These are phyloP conservation scores for Ambrosiella xylebori DNA, from an alignment of 2,329 filamentous ascomycete species.

Conservation along the genomic window DNA sequence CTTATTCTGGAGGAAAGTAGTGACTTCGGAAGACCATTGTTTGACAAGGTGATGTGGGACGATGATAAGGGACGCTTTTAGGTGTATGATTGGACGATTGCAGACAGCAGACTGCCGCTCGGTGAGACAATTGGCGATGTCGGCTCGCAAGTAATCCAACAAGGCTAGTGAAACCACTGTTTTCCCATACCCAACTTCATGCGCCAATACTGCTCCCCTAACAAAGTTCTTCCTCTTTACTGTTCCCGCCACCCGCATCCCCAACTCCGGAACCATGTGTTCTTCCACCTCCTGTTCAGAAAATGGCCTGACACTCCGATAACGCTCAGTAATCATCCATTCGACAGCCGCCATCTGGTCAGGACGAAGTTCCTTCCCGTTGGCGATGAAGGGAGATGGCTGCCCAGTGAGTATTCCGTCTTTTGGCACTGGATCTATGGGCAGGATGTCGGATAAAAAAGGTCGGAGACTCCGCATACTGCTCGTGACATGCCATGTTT, in stretches of 20 bases:
- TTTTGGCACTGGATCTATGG: background rate
- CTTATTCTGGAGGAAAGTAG: slow-evolving; percentile 18
- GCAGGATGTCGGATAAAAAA: slow-evolving; percentile 4
- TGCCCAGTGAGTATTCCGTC: background rate
- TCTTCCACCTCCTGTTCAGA: slow-evolving; percentile 24
- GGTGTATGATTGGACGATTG: slow-evolving; percentile 11
- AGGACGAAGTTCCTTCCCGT: slow-evolving; percentile 12
- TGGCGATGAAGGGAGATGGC: slow-evolving; percentile 13
- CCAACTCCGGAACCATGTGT: slow-evolving; percentile 19
- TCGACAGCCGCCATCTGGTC: slow-evolving; percentile 16
- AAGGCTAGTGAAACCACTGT: slow-evolving; percentile 25
- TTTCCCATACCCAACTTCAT: slow-evolving; percentile 29
- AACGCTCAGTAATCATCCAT: slow-evolving; percentile 17
- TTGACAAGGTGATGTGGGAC: slow-evolving; percentile 24
- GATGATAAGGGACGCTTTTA: slow-evolving; percentile 24
- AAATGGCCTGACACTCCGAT: slow-evolving; percentile 17
- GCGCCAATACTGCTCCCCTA: slow-evolving; percentile 25
- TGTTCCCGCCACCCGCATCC: slow-evolving; percentile 20
- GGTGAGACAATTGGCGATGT: slow-evolving; percentile 14
- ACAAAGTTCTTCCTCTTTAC: slow-evolving; percentile 17
- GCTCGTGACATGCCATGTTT: slow-evolving; percentile 4
- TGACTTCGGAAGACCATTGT: slow-evolving; percentile 23
- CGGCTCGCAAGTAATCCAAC: slow-evolving; percentile 18
- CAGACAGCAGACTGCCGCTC: slow-evolving; percentile 11
- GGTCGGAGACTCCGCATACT: background rate